Percentiles rank a stretch among this genome's conserved stretches.
Evolutionary conservation across 306 rosid genomes (phyloP).

Genomic region (Phaseolus lunatus): DNA sequence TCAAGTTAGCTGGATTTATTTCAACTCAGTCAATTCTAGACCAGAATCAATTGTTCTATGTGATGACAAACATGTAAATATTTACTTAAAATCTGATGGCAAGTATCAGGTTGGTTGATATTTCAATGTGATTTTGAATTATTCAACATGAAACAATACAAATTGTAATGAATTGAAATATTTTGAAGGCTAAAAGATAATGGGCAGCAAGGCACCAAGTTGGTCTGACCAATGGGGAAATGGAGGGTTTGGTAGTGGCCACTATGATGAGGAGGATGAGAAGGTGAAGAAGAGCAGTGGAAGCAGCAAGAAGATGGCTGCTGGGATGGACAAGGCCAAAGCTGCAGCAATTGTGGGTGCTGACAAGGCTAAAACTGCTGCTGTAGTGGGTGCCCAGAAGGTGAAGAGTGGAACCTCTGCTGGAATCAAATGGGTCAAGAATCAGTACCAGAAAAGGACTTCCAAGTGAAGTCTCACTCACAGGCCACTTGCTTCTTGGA

Average conservation of each 20-base stretch:
- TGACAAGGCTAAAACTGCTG: slow-evolving; percentile 54
- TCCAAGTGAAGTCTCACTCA: slow-evolving; percentile 54
- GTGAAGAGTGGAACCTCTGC: slow-evolving; percentile 67
- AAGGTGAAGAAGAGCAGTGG: slow-evolving; percentile 55
- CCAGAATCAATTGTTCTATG: neutral
- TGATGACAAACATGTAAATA: neutral
- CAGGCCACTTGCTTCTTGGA: neutral
- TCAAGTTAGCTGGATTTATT: neutral
- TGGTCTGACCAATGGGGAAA: slow-evolving; percentile 87
- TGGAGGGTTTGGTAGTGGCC: slow-evolving; percentile 48
- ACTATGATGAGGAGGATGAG: slow-evolving; percentile 44
- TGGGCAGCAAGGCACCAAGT: slow-evolving; percentile 82
- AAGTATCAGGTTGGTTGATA: neutral
- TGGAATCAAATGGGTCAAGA: slow-evolving; percentile 81
- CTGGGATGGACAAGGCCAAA: slow-evolving; percentile 63
- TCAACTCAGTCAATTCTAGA: neutral
- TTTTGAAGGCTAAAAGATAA: slow-evolving; percentile 19
- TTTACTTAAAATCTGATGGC: neutral
- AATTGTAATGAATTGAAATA: neutral
- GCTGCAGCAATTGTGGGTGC: slow-evolving; percentile 58
- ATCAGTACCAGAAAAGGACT: slow-evolving; percentile 64
- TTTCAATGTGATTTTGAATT: neutral
- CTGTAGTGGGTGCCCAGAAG: slow-evolving; percentile 52
- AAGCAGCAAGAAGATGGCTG: slow-evolving; percentile 61
- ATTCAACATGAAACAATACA: neutral